Percentiles rank a stretch among this genome's conserved stretches.
These are phyloP conservation scores for Chondrus crispus DNA, from an alignment of 23 red algal genomes.

Conservation along the genomic window DNA sequence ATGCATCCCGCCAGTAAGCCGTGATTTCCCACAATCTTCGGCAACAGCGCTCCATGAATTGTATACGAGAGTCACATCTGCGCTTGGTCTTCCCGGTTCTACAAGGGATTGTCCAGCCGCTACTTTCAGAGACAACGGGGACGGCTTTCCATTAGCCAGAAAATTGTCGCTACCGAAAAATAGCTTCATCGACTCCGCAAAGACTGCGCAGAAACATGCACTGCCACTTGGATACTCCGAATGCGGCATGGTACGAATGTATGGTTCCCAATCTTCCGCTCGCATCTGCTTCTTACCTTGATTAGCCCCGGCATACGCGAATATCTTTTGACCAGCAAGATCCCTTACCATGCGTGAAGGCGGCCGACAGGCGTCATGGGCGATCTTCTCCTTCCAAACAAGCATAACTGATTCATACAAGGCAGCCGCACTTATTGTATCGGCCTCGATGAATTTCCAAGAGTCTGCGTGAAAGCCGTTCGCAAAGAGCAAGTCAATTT, in stretches of 20 bases:
- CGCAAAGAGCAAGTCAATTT: not conserved
- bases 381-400: conserved; percentile 47
- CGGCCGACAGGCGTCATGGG: conserved; percentile 44
- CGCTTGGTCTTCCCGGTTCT: not conserved
- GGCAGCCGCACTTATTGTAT: not conserved
- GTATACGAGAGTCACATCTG: not conserved
- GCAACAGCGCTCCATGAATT: not conserved
- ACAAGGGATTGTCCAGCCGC: not conserved
- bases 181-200: not conserved
- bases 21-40: not conserved
- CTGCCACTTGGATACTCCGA: conserved; percentile 36
- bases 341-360: not conserved
- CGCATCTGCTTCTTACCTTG: not conserved
- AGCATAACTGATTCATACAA: conserved; percentile 17
- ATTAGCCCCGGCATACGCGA: not conserved
- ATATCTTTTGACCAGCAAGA: not conserved
- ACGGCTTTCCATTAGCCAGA: not conserved
- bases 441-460: not conserved
- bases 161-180: not conserved
- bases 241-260: conserved; percentile 46
- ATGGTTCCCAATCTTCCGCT: conserved; percentile 19
- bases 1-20: conserved; percentile 13
- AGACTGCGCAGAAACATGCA: conserved; percentile 7
- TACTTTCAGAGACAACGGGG: not conserved
- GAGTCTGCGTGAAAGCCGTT: not conserved